Percentiles rank a stretch among this genome's conserved stretches.
Conservation (phyloP, 305 asterid species). For the Andrographis paniculata region DNA sequence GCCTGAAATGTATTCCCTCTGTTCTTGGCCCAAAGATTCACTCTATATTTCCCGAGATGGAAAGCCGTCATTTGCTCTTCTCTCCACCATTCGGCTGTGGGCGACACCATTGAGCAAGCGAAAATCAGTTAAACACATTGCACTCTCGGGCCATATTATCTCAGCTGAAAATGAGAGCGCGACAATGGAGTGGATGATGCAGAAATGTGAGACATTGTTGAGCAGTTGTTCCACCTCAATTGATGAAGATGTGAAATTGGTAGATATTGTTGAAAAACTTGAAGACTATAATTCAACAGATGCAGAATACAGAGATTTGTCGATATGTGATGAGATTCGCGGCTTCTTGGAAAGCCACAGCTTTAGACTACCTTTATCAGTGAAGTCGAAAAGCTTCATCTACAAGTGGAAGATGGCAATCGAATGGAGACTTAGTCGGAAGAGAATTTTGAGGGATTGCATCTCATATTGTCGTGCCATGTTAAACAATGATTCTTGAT, state of each 20-base stretch:
- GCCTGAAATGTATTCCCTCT: slow-evolving; percentile 52
- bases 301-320: slow-evolving; percentile 17
- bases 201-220: slow-evolving; percentile 32
- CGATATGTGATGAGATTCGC: slow-evolving; percentile 29
- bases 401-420: slow-evolving; percentile 55
- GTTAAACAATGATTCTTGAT: slow-evolving; percentile 13
- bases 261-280: slow-evolving; percentile 27
- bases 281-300: slow-evolving; percentile 19
- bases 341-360: slow-evolving; percentile 25
- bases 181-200: slow-evolving; percentile 39
- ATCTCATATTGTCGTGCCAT: slow-evolving; percentile 32
- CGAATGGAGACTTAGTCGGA: slow-evolving; percentile 57
- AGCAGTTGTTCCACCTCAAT: slow-evolving; percentile 32
- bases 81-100: slow-evolving; percentile 65
- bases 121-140: slow-evolving; percentile 43
- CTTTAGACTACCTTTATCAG: slow-evolving; percentile 8
- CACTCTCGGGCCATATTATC: slow-evolving; percentile 48
- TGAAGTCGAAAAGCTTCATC: slow-evolving; percentile 27
- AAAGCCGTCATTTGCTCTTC: slow-evolving; percentile 62
- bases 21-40: slow-evolving; percentile 62
- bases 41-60: slow-evolving; percentile 62
- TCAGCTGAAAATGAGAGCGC: slow-evolving; percentile 49
- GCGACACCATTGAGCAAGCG: slow-evolving; percentile 57
- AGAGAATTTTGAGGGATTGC: slow-evolving; percentile 47
- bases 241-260: slow-evolving; percentile 47